These are phyloP conservation scores for Apostasia shenzhenica DNA, from an alignment of 106 monocot species.

Conservation along the genomic window DNA sequence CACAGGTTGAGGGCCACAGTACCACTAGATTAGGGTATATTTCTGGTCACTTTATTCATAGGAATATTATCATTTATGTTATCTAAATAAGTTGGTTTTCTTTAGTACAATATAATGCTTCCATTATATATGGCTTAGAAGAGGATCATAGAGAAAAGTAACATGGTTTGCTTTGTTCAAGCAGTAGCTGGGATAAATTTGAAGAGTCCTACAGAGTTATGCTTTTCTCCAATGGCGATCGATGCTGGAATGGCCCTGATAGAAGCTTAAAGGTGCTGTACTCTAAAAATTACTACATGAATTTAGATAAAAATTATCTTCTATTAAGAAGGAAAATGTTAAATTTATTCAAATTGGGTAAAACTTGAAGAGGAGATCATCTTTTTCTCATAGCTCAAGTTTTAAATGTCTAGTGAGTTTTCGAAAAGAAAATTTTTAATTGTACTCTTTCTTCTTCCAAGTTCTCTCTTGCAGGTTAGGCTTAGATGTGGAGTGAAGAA, in stretches of 20 bases:
- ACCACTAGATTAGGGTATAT: conserved; percentile 82
- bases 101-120: too few relatives aligned
- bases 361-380: too few relatives aligned
- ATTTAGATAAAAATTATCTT: too few relatives aligned
- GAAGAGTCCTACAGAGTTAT: conserved; percentile 82
- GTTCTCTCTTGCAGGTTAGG: conserved; percentile 63
- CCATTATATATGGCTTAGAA: too few relatives aligned
- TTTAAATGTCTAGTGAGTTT: neutral
- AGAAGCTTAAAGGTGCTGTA: conserved; percentile 75
- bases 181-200: conserved; percentile 95
- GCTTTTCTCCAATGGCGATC: conserved; percentile 76
- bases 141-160: too few relatives aligned
- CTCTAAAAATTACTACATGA: too few relatives aligned
- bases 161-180: neutral
- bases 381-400: too few relatives aligned
- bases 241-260: conserved; percentile 98
- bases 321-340: too few relatives aligned
- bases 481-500: conserved; percentile 90
- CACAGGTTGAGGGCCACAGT: conserved; percentile 85
- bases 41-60: neutral
- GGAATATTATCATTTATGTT: too few relatives aligned
- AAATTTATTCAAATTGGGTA: too few relatives aligned
- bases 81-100: too few relatives aligned
- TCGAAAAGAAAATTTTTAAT: neutral
- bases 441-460: neutral